Conservation (phyloP, 2,329 filamentous ascomycete genomes). For the Colletotrichum sp. region DNA sequence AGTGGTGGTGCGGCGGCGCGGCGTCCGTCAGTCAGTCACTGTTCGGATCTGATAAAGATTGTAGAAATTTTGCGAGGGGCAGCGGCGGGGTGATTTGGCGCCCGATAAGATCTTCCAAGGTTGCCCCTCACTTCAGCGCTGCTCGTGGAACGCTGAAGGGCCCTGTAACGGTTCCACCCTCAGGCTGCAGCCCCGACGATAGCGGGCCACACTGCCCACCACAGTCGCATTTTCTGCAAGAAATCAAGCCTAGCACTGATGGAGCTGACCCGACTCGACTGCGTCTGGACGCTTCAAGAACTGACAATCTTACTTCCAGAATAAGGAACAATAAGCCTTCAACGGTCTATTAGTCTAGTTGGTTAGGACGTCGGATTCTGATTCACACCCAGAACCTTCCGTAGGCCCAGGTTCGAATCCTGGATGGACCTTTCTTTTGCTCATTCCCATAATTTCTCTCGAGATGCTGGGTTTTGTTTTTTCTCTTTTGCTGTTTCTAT, state of each 20-base stretch:
- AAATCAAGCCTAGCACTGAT: neutral
- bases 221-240: neutral
- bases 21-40: neutral
- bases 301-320: fast-evolving
- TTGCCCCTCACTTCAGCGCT: conserved; percentile 5
- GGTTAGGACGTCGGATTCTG: conserved; percentile 23
- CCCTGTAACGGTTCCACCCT: neutral
- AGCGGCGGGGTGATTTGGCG: conserved; percentile 16
- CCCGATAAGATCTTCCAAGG: conserved; percentile 12
- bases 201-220: neutral
- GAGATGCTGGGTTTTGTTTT: too few species aligned
- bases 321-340: fast-evolving
- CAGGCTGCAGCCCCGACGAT: neutral
- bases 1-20: neutral
- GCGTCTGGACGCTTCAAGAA: fast-evolving
- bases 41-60: conserved; percentile 14
- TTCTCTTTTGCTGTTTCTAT: neutral
- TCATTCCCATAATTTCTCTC: fast-evolving
- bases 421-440: conserved; percentile 18
- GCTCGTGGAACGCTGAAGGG: neutral
- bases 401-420: conserved; percentile 22
- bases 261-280: neutral
- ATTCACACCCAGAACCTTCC: neutral
- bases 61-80: conserved; percentile 20
- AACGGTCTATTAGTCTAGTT: conserved; percentile 21